phyloP scores from a whole-genome alignment of 2,329 filamentous ascomycete species.

The Aureobasidium sp. region DNA sequence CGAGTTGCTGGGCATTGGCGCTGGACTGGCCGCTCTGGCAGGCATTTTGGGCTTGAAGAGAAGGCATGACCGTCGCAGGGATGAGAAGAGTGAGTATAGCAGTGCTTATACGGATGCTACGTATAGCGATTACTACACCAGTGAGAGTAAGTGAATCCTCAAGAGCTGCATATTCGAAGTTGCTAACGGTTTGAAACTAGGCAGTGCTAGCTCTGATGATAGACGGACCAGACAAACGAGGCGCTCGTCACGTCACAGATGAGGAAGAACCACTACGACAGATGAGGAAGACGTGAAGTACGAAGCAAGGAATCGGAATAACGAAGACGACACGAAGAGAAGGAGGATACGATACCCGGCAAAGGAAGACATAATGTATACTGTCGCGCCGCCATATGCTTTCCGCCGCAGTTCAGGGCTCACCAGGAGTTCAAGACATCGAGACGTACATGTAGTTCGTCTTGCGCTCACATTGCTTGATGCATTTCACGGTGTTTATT shows the following conservation, averaged over 20 bases:
- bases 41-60: constrained; percentile 38
- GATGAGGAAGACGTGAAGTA: neutral
- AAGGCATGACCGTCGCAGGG: constrained; percentile 26
- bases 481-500: neutral
- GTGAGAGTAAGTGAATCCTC: constrained; percentile 35
- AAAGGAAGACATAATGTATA: too few relatives aligned
- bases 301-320: neutral
- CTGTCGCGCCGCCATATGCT: too few relatives aligned
- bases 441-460: too few relatives aligned
- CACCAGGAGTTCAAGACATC: too few relatives aligned
- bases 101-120: constrained; percentile 32
- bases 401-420: too few relatives aligned
- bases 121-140: constrained; percentile 38
- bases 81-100: constrained; percentile 35
- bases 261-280: constrained; percentile 15
- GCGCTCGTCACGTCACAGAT: constrained; percentile 11
- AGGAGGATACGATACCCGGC: neutral
- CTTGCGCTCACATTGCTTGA: neutral
- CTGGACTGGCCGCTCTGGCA: constrained; percentile 35
- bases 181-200: constrained; percentile 19
- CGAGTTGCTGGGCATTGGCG: constrained; percentile 30
- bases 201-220: constrained; percentile 39
- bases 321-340: neutral
- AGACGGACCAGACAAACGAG: constrained; percentile 32
- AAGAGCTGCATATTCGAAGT: neutral